Percentiles rank a stretch among this genome's conserved stretches.
Conservation (phyloP, 768 basidiomycete species). For the Boletus rubescentipes region DNA sequence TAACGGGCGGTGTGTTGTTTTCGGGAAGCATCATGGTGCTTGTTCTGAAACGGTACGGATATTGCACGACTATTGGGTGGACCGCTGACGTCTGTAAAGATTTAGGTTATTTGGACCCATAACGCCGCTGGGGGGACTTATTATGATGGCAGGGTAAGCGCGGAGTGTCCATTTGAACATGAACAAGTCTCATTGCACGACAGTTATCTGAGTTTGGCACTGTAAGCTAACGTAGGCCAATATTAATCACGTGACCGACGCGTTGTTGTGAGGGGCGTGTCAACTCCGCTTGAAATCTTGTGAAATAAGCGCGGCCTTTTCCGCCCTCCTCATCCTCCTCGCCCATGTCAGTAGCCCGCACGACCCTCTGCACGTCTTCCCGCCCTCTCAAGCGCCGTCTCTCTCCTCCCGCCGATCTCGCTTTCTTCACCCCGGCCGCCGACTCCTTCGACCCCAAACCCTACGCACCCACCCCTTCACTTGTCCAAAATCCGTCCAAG, state of each 20-base stretch:
- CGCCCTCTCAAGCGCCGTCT: slow-evolving; percentile 50
- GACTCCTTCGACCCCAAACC: slow-evolving; percentile 66
- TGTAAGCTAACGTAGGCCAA: slow-evolving; percentile 33
- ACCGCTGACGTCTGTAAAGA: slow-evolving; percentile 25
- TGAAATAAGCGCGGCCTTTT: slow-evolving; percentile 29
- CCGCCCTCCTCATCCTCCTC: background rate
- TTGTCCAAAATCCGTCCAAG: slow-evolving; percentile 25
- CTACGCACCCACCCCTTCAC: slow-evolving; percentile 43
- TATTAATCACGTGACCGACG: slow-evolving; percentile 41
- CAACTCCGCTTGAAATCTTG: slow-evolving; percentile 44
- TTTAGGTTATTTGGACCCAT: slow-evolving; percentile 58
- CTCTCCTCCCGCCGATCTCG: slow-evolving; percentile 44
- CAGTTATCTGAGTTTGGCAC: slow-evolving; percentile 54
- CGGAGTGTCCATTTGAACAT: background rate
- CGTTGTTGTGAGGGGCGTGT: slow-evolving; percentile 37
- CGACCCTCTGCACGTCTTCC: slow-evolving; percentile 20
- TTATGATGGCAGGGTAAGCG: slow-evolving; percentile 69
- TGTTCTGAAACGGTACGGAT: slow-evolving; percentile 46
- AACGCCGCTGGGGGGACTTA: slow-evolving; percentile 62
- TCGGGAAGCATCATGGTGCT: slow-evolving; percentile 62
- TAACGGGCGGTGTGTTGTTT: slow-evolving; percentile 55
- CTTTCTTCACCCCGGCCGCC: slow-evolving; percentile 64
- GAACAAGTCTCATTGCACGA: slow-evolving; percentile 6
- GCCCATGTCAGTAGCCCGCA: slow-evolving; percentile 20
- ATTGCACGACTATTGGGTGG: background rate